phyloP scores from a whole-genome alignment of 257 asterid genomes.

The Nicotiana paniculata region DNA sequence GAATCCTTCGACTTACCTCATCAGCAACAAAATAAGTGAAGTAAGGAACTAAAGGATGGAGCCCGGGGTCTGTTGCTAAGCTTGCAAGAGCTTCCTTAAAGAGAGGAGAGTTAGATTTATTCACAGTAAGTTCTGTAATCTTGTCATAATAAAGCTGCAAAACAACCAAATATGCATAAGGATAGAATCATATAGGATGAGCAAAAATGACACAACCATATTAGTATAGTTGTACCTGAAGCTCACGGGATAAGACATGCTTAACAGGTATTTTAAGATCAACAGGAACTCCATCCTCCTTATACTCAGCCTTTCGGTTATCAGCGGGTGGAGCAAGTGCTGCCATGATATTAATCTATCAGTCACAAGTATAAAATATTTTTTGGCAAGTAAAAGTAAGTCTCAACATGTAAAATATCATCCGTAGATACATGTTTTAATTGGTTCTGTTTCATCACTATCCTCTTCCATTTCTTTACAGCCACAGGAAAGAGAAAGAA shows the following conservation, averaged over 20 bases:
- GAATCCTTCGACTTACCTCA: conserved; percentile 47
- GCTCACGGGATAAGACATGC: conserved; percentile 93
- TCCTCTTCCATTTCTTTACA: background rate
- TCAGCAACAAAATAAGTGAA: conserved; percentile 88
- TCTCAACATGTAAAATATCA: background rate
- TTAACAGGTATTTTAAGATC: conserved; percentile 89
- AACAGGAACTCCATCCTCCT: conserved; percentile 72
- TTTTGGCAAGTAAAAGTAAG: background rate
- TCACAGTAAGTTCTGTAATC: conserved; percentile 74
- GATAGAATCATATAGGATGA: conserved; percentile 8
- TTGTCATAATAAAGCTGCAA: conserved; percentile 95
- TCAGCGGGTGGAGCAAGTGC: conserved; percentile 62
- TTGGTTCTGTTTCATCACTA: background rate
- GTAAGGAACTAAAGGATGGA: conserved; percentile 96
- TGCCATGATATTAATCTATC: conserved; percentile 21
- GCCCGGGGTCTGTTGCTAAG: conserved; percentile 97
- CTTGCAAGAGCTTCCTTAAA: conserved; percentile 78
- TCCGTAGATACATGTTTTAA: background rate
- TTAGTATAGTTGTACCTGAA: conserved; percentile 56
- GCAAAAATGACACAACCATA: conserved; percentile 17
- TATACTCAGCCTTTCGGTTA: conserved; percentile 64
- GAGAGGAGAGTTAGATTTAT: conserved; percentile 64
- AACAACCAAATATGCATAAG: conserved; percentile 19
- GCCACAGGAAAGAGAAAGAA: background rate
- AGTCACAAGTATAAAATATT: background rate